A percentile compares a stretch with the other conserved stretches of the same genome.
Evolutionary conservation across 2,329 filamentous ascomycete species (phyloP).

Genomic region (Aspergillus sp.): DNA sequence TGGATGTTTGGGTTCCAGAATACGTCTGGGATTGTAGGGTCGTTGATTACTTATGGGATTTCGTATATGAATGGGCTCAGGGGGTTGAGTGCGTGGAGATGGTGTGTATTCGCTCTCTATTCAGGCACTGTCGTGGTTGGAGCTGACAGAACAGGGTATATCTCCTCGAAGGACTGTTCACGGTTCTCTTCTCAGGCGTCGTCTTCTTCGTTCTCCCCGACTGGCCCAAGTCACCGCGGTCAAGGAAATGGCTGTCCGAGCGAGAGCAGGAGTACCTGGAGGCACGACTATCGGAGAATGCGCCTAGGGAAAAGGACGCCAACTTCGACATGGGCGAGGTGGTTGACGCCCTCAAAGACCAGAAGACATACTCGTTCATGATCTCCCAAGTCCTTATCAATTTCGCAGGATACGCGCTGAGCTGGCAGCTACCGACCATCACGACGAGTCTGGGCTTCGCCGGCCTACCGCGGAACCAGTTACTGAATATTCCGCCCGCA

Average conservation of each 20-base stretch:
- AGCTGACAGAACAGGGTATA: slow-evolving; percentile 8
- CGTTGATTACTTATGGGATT: slow-evolving; percentile 9
- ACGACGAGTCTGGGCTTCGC: slow-evolving; percentile 16
- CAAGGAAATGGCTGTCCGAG: slow-evolving; percentile 12
- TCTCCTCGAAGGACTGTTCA: slow-evolving; percentile 15
- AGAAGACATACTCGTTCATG: slow-evolving; percentile 15
- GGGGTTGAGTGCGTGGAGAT: slow-evolving; percentile 14
- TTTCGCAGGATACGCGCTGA: slow-evolving; percentile 13
- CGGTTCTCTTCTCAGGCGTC: slow-evolving; percentile 12
- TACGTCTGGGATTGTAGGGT: slow-evolving; percentile 13
- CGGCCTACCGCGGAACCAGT: slow-evolving; percentile 14
- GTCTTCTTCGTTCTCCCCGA: slow-evolving; percentile 13
- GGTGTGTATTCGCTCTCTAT: neutral
- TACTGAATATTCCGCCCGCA: slow-evolving; percentile 13
- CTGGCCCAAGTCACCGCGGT: slow-evolving; percentile 12
- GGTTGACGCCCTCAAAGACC: slow-evolving; percentile 11
- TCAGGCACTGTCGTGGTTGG: neutral
- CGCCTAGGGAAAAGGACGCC: slow-evolving; percentile 6
- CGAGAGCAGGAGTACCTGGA: slow-evolving; percentile 16
- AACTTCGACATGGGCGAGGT: slow-evolving; percentile 12
- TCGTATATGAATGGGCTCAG: slow-evolving; percentile 15
- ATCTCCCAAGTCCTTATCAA: slow-evolving; percentile 15
- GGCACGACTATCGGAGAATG: slow-evolving; percentile 13
- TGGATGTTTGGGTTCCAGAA: slow-evolving; percentile 19
- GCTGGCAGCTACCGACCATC: slow-evolving; percentile 16